Base-by-base conservation (phyloP, 139 green algal species). In the Bryopsis sp. region DNA sequence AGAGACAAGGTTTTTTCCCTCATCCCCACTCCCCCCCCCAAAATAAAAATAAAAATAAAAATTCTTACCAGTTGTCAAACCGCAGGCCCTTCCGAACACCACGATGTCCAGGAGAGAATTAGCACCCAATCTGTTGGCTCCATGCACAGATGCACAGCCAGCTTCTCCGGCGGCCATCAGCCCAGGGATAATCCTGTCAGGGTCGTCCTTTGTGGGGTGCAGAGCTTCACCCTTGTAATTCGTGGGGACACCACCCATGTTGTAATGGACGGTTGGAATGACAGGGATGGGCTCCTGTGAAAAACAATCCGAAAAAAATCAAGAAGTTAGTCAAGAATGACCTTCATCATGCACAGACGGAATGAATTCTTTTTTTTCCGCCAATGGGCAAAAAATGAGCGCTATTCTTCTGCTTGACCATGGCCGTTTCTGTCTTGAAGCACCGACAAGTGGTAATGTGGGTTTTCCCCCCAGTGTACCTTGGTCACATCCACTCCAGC, bases 71-170 rank as follows among this genome's bases (percentile, higher is more conserved):
- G 66, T 47, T 22, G 74, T 80, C 75, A 88, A 88, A 36, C 87
- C 94, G 78, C 92, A 98, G 6, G 93, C 92, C 31, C 94, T 85
- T 11, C 94, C 94, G 79, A 99, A 99, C 8, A 98, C 92, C 7
- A 99, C 94, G 59, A 99, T 99, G 79, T 99, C 94, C 39, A 99
- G 88, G 75, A 99, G 79, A 2, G 83, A 94, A 86, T 99, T 99
- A 59, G 94, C 94, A 58, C 94, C 94, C 63, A 99, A 85, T n/a
- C 94, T 81, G 85, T 99, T 99, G 77, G 94, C 94, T 34, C 93
- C 93, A 78, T 98, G 93, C 71, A 99, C 94, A 1, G 84, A 95
- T 11, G 94, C 94, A 48, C 76, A 95, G 7, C 90, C 91, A 0
- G 87, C 90, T 83, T 99, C 94, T 1, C 94, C 94, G 6, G 90